Conservation (phyloP, 116 monocot species). For the Phalaenopsis hybrid region DNA sequence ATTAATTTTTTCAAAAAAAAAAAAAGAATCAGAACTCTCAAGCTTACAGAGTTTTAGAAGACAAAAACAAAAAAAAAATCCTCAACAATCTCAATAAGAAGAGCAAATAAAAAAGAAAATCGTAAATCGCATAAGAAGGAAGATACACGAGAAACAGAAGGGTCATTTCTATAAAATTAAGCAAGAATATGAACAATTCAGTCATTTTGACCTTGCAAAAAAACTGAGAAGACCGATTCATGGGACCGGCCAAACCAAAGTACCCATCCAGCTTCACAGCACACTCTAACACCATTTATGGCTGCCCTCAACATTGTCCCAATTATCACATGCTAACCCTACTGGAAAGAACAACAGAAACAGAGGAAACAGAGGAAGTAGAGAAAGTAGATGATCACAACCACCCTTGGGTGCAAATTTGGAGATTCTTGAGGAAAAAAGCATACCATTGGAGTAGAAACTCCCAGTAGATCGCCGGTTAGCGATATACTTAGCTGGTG, state of each 20-base stretch:
- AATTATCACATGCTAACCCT: not conserved
- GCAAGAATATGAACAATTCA: not conserved
- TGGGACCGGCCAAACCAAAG: conserved; percentile 3
- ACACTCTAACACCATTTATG: conserved; percentile 1
- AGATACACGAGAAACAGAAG: not conserved
- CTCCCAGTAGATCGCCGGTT: not conserved
- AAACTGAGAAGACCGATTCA: conserved; percentile 7
- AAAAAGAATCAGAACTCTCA: not conserved
- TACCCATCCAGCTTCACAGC: not conserved
- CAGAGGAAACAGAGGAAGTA: conserved; percentile 2
- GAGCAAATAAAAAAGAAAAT: not conserved
- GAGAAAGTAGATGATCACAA: not conserved
- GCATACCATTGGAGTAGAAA: conserved; percentile 10
- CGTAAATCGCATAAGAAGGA: not conserved
- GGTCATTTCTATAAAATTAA: not conserved
- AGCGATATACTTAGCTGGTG: conserved; percentile 2
- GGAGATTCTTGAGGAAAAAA: not conserved
- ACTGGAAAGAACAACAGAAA: conserved; percentile 6
- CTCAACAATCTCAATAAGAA: not conserved
- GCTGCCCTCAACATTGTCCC: not conserved
- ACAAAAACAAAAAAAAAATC: not conserved
- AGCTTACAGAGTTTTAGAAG: not conserved
- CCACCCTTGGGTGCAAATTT: not conserved
- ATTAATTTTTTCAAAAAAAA: not conserved
- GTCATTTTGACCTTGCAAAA: conserved; percentile 4